Evolutionary conservation across 768 basidiomycete genomes (phyloP), one percentile per base, ranked within the genome.

Genomic region (Multifurca ochricompacta): DNA sequence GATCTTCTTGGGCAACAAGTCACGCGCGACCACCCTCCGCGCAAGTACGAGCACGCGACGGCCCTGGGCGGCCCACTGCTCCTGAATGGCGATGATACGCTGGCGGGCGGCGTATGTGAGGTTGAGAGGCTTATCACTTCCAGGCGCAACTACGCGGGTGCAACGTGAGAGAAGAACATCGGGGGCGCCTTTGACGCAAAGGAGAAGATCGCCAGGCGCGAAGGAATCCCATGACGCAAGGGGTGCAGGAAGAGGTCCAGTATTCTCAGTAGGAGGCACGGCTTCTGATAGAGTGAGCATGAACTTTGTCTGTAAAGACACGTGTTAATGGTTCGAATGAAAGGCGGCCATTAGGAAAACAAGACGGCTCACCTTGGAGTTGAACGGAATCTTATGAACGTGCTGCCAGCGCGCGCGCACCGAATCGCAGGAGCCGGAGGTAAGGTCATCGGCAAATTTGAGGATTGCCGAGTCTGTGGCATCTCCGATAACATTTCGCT

Each of bases 21-120:
- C 64, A 9, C 62, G 67, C 1, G 65, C 56, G 18, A 81, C 58
- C 13, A 74, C 54, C 13, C 73, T 71, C 42, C 76, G 72, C 25
- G 80, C 78, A 16, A 83, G 72, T 1, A 81, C 68, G 11, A 85
- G 69, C n/a, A 85, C 81, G n/a, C 82, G 73, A 60, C 79, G 79
- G 2, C 82, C 82, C 50, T 72, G 69, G 10, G 70, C 62, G 3
- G 81, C 78, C 73, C 75, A 79, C 18, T 65, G 63, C 51, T 77
- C 77, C 60, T 78, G 77, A 3, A 70, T 60, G 1, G 66, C 64
- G 5, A 65, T 56, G 21, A 77, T 67, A 3, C 63, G 56, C 5
- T 65, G 62, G 31, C 68, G 66, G 6, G 63, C 64, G 9, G 55
- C 52, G 3, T 54, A 30, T 9, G 66, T 59, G 21, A 83, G 65